Evolutionary conservation across 2,329 filamentous ascomycete species (phyloP).

Genomic region (Aspergillus terreus): DNA sequence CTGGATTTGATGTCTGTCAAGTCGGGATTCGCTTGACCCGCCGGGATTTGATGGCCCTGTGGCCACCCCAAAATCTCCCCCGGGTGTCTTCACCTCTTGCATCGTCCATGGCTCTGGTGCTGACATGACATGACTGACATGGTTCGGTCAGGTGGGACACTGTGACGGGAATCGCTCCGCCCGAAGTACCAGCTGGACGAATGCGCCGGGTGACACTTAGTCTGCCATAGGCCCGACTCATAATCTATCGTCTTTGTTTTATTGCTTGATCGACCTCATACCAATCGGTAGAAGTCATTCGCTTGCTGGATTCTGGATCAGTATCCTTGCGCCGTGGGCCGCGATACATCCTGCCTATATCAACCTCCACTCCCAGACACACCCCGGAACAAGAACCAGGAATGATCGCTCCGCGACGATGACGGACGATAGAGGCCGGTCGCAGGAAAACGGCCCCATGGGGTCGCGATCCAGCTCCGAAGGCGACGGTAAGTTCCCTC

Average conservation of each 20-base stretch:
- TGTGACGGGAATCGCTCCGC: no score
- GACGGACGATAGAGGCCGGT: not conserved
- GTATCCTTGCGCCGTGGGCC: no score
- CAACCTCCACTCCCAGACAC: no score
- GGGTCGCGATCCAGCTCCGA: not conserved
- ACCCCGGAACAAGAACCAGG: not conserved
- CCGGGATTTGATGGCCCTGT: constrained; percentile 12
- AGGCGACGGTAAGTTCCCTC: not conserved
- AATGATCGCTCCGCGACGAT: not conserved
- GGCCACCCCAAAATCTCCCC: constrained; percentile 1
- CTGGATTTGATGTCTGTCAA: constrained; percentile 5
- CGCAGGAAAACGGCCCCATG: not conserved
- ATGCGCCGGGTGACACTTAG: no score
- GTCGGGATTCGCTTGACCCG: constrained; percentile 11
- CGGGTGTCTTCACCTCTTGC: not conserved
- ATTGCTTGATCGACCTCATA: no score
- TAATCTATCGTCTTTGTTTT: no score
- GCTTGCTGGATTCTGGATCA: no score
- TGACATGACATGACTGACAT: not conserved
- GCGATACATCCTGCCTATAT: no score
- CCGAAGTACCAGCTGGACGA: no score
- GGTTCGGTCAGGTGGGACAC: no score
- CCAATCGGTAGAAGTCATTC: no score
- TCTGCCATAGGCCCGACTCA: no score
- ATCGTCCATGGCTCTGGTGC: not conserved